A percentile compares a stretch with the other conserved stretches of the same genome.
phyloP scores from a whole-genome alignment of 352 stramenopile genomes.

The Phytophthora constricta region DNA sequence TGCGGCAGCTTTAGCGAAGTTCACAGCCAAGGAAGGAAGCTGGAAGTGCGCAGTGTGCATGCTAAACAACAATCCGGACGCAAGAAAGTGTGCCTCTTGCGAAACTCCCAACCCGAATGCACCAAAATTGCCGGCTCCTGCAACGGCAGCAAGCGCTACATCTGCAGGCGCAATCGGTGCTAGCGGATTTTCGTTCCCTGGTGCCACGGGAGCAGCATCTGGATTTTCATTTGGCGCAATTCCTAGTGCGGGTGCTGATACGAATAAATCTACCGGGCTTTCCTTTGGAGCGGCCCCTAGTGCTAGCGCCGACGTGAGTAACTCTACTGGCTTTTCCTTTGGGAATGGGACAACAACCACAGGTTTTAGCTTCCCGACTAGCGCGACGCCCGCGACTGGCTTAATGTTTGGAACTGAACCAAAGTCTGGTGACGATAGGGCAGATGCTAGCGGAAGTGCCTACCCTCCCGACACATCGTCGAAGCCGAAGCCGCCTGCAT shows the following conservation, averaged over 20 bases:
- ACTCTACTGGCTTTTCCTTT: constrained; percentile 13
- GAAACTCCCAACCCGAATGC: constrained; percentile 56
- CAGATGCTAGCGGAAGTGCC: not conserved
- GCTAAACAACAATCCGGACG: constrained; percentile 47
- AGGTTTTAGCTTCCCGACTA: constrained; percentile 16
- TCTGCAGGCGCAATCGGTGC: constrained; percentile 44
- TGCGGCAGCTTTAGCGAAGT: constrained; percentile 53
- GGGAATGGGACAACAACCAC: not conserved
- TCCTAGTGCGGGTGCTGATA: constrained; percentile 3
- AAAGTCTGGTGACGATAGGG: not conserved
- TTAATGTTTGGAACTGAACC: constrained; percentile 5
- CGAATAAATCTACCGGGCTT: constrained; percentile 29
- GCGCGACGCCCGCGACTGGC: not conserved
- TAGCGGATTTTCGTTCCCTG: constrained; percentile 49
- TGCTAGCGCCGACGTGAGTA: not conserved
- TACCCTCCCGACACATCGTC: constrained; percentile 28
- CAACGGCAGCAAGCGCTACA: constrained; percentile 22
- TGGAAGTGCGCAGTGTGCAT: constrained; percentile 71
- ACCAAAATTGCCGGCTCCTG: constrained; percentile 33
- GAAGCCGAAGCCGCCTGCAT: constrained; percentile 20
- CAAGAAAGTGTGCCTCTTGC: constrained; percentile 53
- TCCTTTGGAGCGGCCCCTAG: constrained; percentile 23
- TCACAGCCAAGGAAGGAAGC: constrained; percentile 53
- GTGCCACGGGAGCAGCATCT: constrained; percentile 18
- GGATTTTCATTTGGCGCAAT: constrained; percentile 53